Evolutionary conservation across 2,329 filamentous ascomycete species (phyloP).

Genomic region (Aureobasidium sp.): DNA sequence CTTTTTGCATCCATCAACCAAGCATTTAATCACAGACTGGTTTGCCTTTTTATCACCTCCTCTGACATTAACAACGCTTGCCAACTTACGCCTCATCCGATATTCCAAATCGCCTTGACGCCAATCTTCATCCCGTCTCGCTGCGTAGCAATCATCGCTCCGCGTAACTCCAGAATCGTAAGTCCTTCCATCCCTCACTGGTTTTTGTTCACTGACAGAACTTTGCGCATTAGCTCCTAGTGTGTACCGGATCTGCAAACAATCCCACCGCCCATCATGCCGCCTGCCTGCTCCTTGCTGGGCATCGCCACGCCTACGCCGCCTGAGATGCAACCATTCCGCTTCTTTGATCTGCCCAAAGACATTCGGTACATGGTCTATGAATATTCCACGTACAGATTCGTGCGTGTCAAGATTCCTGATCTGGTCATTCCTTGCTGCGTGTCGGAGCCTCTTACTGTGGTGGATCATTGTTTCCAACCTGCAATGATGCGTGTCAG

Average conservation of each 20-base stretch:
- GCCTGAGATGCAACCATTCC: neutral
- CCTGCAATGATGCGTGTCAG: neutral
- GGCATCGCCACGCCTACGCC: no score
- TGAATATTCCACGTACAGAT: neutral
- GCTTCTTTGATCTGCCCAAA: neutral
- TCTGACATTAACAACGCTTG: neutral
- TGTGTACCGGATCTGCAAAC: neutral
- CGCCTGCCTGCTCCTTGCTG: neutral
- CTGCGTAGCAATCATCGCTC: neutral
- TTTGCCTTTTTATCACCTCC: neutral
- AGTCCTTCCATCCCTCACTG: neutral
- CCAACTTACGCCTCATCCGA: no score
- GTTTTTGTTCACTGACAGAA: neutral
- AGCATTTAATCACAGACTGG: neutral
- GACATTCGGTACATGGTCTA: neutral
- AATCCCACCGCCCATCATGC: neutral
- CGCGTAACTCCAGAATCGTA: neutral
- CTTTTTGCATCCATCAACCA: neutral
- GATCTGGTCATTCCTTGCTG: neutral
- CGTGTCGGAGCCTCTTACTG: neutral
- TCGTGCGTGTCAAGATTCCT: neutral
- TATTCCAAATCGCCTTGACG: no score
- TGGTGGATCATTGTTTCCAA: neutral
- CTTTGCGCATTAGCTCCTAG: neutral
- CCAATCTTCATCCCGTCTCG: neutral